Conservation (phyloP, 1,284 basidiomycete species). For the Tremellales sp. region DNA sequence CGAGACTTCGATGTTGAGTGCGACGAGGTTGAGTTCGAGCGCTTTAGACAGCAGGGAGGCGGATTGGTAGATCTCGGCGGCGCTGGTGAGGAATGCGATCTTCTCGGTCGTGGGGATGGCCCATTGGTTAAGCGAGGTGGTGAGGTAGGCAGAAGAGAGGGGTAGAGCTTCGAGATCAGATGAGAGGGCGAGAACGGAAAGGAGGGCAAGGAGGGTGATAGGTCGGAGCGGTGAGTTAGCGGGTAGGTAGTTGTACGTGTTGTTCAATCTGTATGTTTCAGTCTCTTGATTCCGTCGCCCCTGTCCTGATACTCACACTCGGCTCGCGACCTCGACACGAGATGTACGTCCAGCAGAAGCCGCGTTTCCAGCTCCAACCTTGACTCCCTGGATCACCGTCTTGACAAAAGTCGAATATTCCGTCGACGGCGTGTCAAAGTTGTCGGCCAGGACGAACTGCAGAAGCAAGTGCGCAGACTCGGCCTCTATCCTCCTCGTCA, state of each 20-base stretch:
- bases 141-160: conserved; percentile 60
- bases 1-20: conserved; percentile 58
- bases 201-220: conserved; percentile 62
- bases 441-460: conserved; percentile 36
- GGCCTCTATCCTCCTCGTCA: conserved; percentile 34
- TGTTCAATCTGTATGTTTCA: conserved; percentile 65
- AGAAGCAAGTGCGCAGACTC: conserved; percentile 43
- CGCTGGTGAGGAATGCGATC: conserved; percentile 62
- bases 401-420: conserved; percentile 33
- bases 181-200: conserved; percentile 58
- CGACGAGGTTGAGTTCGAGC: conserved; percentile 52
- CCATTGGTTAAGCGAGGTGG: conserved; percentile 76
- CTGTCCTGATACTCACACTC: conserved; percentile 35
- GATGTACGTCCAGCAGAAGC: conserved; percentile 24
- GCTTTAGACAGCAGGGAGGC: conserved; percentile 54
- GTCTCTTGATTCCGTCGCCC: not conserved
- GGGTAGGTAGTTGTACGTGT: conserved; percentile 79
- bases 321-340: conserved; percentile 38
- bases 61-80: conserved; percentile 62
- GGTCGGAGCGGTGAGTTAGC: conserved; percentile 64
- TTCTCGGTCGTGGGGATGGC: conserved; percentile 63
- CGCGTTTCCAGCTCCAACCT: conserved; percentile 36
- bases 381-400: conserved; percentile 35
- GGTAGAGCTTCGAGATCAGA: conserved; percentile 66
- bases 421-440: conserved; percentile 24